Base-by-base conservation (phyloP, 768 basidiomycete species). In the Russula griseocarnosa region DNA sequence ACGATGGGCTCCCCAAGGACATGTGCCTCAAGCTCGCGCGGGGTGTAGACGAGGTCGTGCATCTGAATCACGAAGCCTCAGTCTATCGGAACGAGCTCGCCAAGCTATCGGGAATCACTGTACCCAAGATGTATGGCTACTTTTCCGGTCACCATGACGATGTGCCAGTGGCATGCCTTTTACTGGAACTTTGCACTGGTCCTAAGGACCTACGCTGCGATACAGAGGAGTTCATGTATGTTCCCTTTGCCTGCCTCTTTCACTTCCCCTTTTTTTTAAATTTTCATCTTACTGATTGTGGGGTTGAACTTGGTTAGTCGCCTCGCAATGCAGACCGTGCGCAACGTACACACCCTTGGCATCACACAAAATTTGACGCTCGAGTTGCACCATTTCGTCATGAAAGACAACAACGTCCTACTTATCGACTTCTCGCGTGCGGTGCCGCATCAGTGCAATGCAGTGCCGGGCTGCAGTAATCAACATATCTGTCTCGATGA, bases 351-450 rank as follows among this genome's bases (percentile, higher is more conserved):
- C 55, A 57, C 59, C 0, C 5, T 52, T 10, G 64, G 60, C 26
- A 57, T 61, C 42, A 61, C 59, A 11, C 64, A 65, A 57, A 61
- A 65, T 54, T 24, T 42, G 55, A 42, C 53, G 24, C 59, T 65
- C 32, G 49, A 65, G 26, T 24, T 65, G 42, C 59, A 38, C 20
- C 64, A 65, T 47, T 65, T 65, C n/a, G 64, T 65, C 59, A 61
- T 65, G 59, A 65, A 65, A n/a, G 59, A 61, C 20, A 50, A 52
- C 32, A 60, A 38, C 10, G 60, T 65, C 24, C 40, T 65, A 13
- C 55, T 65, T 1, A 32, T 65, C 55, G 64, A 65, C 54, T 65
- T 65, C 30, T 56, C 64, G 5, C 64, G 59, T 14, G 64, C 64
- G 20, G 49, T 61, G 24, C n/a, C 3, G 14, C 64, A 65, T 22